A percentile compares a stretch with the other conserved stretches of the same genome.
Conservation (phyloP, 805 yeast species). For the Candida bentonensis region DNA sequence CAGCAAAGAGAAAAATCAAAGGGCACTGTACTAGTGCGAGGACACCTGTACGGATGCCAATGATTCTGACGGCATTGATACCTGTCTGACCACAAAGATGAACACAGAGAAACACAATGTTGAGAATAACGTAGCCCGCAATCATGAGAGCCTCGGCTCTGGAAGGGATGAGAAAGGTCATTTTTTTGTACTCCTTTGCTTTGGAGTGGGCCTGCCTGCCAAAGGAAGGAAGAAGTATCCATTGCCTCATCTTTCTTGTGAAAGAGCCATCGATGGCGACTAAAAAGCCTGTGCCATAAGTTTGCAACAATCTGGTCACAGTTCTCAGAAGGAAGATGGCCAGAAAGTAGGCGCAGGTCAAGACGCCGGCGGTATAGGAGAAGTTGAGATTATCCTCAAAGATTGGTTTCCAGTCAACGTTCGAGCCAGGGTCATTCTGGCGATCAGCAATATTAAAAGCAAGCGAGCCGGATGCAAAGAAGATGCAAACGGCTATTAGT, state of each 20-base stretch:
- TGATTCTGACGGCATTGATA: background rate
- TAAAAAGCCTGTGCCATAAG: background rate
- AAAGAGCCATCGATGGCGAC: background rate
- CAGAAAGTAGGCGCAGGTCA: background rate
- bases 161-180: conserved; percentile 20
- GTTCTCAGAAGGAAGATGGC: background rate
- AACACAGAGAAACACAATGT: conserved; percentile 12
- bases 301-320: background rate
- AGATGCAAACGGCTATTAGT: no score
- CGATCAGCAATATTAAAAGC: background rate
- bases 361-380: background rate
- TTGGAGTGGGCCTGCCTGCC: background rate
- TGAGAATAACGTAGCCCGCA: conserved; percentile 19
- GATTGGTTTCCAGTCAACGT: background rate
- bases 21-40: conserved; percentile 34
- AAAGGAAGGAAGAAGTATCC: background rate
- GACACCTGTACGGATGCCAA: conserved; percentile 34
- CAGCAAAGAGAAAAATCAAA: conserved; percentile 43
- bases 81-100: background rate
- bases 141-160: conserved; percentile 27
- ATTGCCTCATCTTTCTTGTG: background rate
- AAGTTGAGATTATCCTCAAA: background rate
- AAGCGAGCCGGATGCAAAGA: background rate
- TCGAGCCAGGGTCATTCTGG: background rate
- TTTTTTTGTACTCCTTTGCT: background rate